Percentiles rank a stretch among this genome's conserved stretches.
phyloP scores from a whole-genome alignment of 139 green algal genomes.

The Protoeuglena noctilucae region DNA sequence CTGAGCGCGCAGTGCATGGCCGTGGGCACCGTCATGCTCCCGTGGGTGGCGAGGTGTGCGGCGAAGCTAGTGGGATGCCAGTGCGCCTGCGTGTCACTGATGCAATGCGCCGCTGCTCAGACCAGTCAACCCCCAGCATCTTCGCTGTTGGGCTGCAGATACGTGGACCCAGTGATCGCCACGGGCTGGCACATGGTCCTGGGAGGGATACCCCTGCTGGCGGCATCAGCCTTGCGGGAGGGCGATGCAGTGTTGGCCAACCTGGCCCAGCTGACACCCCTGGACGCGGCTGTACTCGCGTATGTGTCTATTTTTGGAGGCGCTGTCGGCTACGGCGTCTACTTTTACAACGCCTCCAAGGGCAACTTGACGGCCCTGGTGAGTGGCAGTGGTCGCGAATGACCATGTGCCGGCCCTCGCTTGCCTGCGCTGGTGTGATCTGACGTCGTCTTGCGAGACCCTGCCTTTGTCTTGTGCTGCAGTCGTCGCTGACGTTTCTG shows the following conservation, averaged over 20 bases:
- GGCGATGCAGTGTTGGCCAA: slow-evolving; percentile 9
- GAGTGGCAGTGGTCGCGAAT: too few species aligned
- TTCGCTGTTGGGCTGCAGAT: slow-evolving; percentile 34
- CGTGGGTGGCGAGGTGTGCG: slow-evolving; percentile 45
- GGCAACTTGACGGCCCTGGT: slow-evolving; percentile 76
- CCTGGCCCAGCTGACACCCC: slow-evolving; percentile 24
- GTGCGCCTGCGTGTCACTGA: neutral
- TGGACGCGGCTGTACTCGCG: slow-evolving; percentile 20
- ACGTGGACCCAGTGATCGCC: slow-evolving; percentile 79
- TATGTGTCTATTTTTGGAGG: slow-evolving; percentile 83
- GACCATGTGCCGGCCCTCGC: too few species aligned
- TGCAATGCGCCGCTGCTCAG: neutral
- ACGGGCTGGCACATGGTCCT: slow-evolving; percentile 98
- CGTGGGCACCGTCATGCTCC: slow-evolving; percentile 88
- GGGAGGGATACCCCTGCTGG: slow-evolving; percentile 56
- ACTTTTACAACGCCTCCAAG: slow-evolving; percentile 47
- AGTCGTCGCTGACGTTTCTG: slow-evolving; percentile 84
- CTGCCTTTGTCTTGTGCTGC: too few species aligned
- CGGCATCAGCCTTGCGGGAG: slow-evolving; percentile 22
- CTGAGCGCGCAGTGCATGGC: slow-evolving; percentile 93
- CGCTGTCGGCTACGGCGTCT: slow-evolving; percentile 73
- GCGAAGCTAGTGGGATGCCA: neutral
- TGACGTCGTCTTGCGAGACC: too few species aligned
- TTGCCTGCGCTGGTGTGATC: too few species aligned
- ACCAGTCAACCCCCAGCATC: neutral